Base-by-base conservation (phyloP, 2,329 filamentous ascomycete species). In the Ophiobolus disseminans region DNA sequence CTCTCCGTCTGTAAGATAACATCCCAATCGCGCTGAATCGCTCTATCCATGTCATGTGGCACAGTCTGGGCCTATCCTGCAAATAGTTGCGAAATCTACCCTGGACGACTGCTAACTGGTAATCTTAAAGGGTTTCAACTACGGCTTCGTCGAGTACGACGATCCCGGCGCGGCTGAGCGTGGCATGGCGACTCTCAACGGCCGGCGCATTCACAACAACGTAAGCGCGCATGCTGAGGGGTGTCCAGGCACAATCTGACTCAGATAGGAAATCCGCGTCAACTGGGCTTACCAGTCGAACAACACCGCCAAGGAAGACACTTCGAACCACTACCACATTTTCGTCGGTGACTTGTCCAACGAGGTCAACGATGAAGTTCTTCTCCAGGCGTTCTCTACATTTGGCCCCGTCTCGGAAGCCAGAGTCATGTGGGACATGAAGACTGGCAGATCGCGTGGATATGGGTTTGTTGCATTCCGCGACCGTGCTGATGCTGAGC, bases 391-490 rank as follows among this genome's bases (percentile, higher is more conserved):
- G 10, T 99, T 99, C 76, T 95, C 91, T 38, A 91, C 91, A 35
- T 99, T 97, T 73, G 94, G 94, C 31, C 90, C 87, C 10, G 92
- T 99, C 39, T 99, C 94, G 2, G 94, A 99, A 76, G 94, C 94
- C 51, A 91, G 94, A 66, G 94, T 99, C 58, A 99, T 99, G 94
- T 99, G 94, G 94, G 94, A 99, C 75, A 99, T 99, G 94, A 99
- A 99, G 83, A 99, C 94, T 26, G 94, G 94, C 61, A 88, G 94
- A 57, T 97, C 94, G 60, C 90, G 94, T 72, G 94, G 94, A 52
- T 99, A 99, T 70, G 94, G 94, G 10, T 99, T 99, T 70, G 93
- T 97, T 62, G 94, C 94, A 40, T 99, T 96, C 83, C 89, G 93
- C 55, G 94, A 99, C 57, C 90, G 93, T 57, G 79, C 84, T 26